A percentile compares a stretch with the other conserved stretches of the same genome.
Conservation (phyloP, 2,329 filamentous ascomycete species). For the Aspergillus nomiae region DNA sequence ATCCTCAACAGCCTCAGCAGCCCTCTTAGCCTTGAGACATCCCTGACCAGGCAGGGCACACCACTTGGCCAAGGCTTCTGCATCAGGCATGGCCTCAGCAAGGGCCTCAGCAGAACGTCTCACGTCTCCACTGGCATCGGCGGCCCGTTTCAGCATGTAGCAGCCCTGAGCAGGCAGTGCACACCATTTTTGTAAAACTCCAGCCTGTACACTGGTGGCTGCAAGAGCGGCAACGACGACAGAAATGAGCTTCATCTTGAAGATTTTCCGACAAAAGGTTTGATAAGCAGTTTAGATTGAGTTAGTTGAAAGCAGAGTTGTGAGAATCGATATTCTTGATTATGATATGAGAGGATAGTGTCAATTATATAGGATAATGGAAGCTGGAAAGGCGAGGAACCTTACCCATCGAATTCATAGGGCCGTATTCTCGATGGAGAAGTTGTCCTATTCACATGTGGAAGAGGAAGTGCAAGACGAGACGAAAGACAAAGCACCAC, state of each 20-base stretch:
- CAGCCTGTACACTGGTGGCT: constrained; percentile 37
- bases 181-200: constrained; percentile 33
- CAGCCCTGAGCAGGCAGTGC: constrained; percentile 32
- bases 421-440: constrained; percentile 2
- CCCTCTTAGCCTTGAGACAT: constrained; percentile 64
- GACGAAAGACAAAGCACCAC: not conserved
- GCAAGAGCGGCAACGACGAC: constrained; percentile 46
- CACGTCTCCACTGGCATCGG: constrained; percentile 28
- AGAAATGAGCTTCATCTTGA: constrained; percentile 52
- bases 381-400: not conserved
- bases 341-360: not conserved
- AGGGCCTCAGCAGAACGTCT: constrained; percentile 37
- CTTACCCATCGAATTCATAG: not conserved
- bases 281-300: not conserved
- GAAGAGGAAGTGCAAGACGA: constrained; percentile 1
- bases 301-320: not conserved
- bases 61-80: constrained; percentile 31
- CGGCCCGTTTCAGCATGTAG: constrained; percentile 31
- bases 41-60: constrained; percentile 36
- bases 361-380: constrained; percentile 8
- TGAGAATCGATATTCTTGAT: not conserved
- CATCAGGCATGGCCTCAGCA: constrained; percentile 32
- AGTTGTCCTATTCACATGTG: constrained; percentile 10
- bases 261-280: not conserved
- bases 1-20: constrained; percentile 65